phyloP scores from a whole-genome alignment of 257 asterid genomes.

The Przewalskia tangutica region DNA sequence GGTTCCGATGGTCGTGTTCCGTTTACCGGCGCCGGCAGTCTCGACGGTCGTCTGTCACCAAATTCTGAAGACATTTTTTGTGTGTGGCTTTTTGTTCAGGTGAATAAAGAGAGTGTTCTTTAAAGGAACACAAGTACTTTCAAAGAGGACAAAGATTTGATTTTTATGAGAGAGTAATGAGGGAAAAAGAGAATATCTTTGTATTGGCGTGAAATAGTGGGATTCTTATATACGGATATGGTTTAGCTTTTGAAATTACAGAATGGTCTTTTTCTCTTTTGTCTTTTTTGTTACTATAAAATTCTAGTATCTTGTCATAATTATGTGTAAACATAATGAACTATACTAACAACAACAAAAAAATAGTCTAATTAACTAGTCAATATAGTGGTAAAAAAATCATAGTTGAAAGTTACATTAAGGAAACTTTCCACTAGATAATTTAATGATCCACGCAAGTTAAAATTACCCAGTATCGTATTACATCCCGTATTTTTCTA shows the following conservation, averaged over 20 bases:
- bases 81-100: background rate
- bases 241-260: background rate
- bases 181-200: background rate
- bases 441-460: too few relatives aligned
- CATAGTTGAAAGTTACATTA: too few relatives aligned
- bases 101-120: background rate
- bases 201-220: conserved; percentile 7
- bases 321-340: background rate
- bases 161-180: background rate
- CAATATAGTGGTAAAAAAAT: too few relatives aligned
- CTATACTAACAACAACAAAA: too few relatives aligned
- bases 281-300: background rate
- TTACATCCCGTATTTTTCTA: too few relatives aligned
- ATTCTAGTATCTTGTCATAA: background rate
- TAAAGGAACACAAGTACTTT: background rate
- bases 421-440: too few relatives aligned
- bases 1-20: conserved; percentile 23
- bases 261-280: background rate
- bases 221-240: background rate
- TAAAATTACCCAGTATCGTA: too few relatives aligned
- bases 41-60: conserved; percentile 20
- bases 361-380: too few relatives aligned
- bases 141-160: conserved; percentile 3
- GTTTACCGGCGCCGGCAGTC: conserved; percentile 4
- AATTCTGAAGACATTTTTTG: conserved; percentile 20